These are phyloP conservation scores for Phialemonium atrogriseum DNA, from an alignment of 2,329 filamentous ascomycete species.

Conservation along the genomic window DNA sequence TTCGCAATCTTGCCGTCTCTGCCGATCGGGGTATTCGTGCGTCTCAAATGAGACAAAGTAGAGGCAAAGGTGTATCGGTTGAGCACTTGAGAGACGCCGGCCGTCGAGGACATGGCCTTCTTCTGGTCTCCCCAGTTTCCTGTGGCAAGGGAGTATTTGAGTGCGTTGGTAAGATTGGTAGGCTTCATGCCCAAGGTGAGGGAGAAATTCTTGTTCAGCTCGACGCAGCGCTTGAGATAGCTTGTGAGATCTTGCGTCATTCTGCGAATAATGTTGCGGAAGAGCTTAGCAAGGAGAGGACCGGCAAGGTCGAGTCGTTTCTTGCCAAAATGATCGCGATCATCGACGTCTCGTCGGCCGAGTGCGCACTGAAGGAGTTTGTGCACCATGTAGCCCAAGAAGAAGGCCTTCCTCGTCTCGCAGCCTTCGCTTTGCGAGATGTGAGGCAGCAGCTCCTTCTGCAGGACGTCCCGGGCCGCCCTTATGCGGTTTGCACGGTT, in stretches of 20 bases:
- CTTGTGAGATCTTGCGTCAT: conserved; percentile 85
- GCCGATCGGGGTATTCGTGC: conserved; percentile 96
- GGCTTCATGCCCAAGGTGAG: conserved; percentile 85
- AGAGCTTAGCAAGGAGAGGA: conserved; percentile 89
- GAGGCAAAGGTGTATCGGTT: conserved; percentile 98
- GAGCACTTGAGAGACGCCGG: conserved; percentile 94
- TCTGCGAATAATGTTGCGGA: conserved; percentile 84
- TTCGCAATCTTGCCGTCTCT: conserved; percentile 98
- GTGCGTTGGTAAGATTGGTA: conserved; percentile 80
- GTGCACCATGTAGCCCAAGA: conserved; percentile 98
- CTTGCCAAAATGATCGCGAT: conserved; percentile 98
- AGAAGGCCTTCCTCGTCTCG: conserved; percentile 94
- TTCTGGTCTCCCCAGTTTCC: conserved; percentile 99
- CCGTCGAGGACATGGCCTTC: conserved; percentile 90
- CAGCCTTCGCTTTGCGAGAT: conserved; percentile 93
- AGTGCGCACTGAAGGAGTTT: conserved; percentile 88
- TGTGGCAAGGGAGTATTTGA: conserved; percentile 95
- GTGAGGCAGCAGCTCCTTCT: conserved; percentile 93
- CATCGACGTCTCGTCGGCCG: conserved; percentile 87
- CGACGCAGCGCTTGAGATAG: conserved; percentile 87
- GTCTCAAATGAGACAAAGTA: conserved; percentile 89
- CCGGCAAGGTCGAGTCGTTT: conserved; percentile 95
- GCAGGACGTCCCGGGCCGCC: conserved; percentile 87
- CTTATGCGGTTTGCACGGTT: conserved; percentile 82
- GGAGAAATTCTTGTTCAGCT: conserved; percentile 83